phyloP scores from a whole-genome alignment of 73 alveolate species.

The Paramecium tetraurelia region DNA sequence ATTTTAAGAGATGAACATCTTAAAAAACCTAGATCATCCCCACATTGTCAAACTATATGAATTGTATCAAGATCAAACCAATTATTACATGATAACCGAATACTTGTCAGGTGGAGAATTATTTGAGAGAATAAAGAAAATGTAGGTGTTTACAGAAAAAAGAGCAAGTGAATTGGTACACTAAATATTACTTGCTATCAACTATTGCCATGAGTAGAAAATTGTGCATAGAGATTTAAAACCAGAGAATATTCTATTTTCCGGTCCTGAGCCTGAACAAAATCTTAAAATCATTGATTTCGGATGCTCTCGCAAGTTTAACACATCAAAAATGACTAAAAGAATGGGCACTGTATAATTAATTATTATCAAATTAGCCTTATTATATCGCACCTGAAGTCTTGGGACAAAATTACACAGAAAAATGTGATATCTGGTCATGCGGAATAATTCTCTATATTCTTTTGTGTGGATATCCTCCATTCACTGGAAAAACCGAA shows the following conservation, averaged over 20 bases:
- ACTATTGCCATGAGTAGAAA: conserved; percentile 68
- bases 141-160: conserved; percentile 63
- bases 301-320: conserved; percentile 63
- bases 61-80: conserved; percentile 78
- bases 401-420: conserved; percentile 59
- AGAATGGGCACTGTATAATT: conserved; percentile 47
- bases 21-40: conserved; percentile 89
- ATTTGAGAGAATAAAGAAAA: conserved; percentile 64
- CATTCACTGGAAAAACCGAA: conserved; percentile 68
- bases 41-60: conserved; percentile 86
- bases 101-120: conserved; percentile 66
- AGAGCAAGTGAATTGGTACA: conserved; percentile 64
- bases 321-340: conserved; percentile 58
- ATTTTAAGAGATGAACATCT: conserved; percentile 74
- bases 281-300: conserved; percentile 70
- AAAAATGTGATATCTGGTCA: conserved; percentile 75
- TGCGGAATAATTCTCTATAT: conserved; percentile 74
- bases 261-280: conserved; percentile 57
- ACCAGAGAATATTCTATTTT: conserved; percentile 66
- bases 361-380: conserved; percentile 7
- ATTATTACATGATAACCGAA: conserved; percentile 84
- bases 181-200: conserved; percentile 70
- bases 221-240: conserved; percentile 72
- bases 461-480: conserved; percentile 73
- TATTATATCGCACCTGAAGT: conserved; percentile 73